Conservation (phyloP, 306 rosid genomes). For the Glycine latifolia region DNA sequence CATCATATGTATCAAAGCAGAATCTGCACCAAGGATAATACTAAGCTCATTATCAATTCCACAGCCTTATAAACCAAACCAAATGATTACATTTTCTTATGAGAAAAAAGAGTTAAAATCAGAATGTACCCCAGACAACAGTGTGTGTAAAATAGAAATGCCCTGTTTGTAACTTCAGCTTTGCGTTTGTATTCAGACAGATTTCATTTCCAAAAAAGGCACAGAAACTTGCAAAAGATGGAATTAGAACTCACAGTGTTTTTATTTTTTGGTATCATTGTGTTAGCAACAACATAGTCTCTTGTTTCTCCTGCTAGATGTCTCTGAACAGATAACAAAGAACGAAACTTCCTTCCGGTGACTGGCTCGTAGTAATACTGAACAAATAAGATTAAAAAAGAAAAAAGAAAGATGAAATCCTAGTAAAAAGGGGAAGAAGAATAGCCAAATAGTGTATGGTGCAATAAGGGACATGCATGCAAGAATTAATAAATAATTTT, state of each 20-base stretch:
- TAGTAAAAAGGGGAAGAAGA: not conserved
- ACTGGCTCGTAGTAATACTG: conserved; percentile 67
- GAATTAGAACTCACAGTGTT: conserved; percentile 50
- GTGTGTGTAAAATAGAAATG: conserved; percentile 36
- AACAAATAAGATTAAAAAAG: no score
- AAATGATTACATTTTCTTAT: not conserved
- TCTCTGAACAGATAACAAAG: conserved; percentile 62
- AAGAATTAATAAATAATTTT: no score
- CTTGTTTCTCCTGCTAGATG: conserved; percentile 47
- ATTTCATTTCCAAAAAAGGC: not conserved
- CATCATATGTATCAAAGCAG: conserved; percentile 13
- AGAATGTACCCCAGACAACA: conserved; percentile 18
- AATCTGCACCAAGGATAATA: conserved; percentile 28
- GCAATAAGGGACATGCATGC: no score
- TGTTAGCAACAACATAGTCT: conserved; percentile 13
- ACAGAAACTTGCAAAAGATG: conserved; percentile 1
- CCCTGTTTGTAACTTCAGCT: conserved; percentile 43
- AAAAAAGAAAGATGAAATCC: not conserved
- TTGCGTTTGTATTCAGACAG: not conserved
- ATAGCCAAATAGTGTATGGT: conserved; percentile 46
- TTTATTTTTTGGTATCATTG: conserved; percentile 36
- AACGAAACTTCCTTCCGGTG: conserved; percentile 63
- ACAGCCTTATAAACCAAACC: conserved; percentile 3
- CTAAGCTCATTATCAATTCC: not conserved
- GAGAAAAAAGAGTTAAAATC: conserved; percentile 2